Evolutionary conservation across 2,329 filamentous ascomycete genomes (phyloP).

Genomic region (Colletotrichum horii): DNA sequence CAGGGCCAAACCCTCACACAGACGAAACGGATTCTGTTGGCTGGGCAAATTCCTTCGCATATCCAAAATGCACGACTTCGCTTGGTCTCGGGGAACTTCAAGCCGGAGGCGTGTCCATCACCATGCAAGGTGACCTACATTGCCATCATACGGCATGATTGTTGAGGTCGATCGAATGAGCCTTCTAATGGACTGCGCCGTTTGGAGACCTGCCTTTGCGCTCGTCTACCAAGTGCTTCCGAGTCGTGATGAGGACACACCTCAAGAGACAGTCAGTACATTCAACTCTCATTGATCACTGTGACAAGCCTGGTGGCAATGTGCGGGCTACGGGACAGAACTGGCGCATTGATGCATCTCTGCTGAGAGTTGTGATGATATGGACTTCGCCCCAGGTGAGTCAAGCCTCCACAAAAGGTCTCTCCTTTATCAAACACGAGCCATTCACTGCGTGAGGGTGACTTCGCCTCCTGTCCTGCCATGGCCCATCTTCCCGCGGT

Average conservation of each 20-base stretch:
- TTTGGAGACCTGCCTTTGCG: background rate
- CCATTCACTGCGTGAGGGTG: background rate
- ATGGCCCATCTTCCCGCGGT: background rate
- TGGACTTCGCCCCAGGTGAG: background rate
- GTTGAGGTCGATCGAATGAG: slow-evolving; percentile 6
- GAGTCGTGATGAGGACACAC: background rate
- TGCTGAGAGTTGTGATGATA: background rate
- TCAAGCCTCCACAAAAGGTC: background rate
- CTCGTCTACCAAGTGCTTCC: background rate
- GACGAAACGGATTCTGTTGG: background rate
- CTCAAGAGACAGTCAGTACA: background rate
- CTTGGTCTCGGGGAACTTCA: background rate
- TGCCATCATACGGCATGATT: slow-evolving; percentile 15
- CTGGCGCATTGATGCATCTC: background rate
- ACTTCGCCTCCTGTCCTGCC: background rate
- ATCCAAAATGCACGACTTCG: background rate
- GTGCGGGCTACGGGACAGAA: background rate
- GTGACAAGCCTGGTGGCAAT: background rate
- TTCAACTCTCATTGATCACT: background rate
- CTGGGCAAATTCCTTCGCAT: background rate
- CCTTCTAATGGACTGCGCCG: background rate
- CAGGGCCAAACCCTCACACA: slow-evolving; percentile 16
- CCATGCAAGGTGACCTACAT: slow-evolving; percentile 14
- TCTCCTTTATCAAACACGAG: background rate
- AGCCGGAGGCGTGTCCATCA: background rate